phyloP scores from a whole-genome alignment of 106 monocot species.

The Dactylorhiza incarnata region DNA sequence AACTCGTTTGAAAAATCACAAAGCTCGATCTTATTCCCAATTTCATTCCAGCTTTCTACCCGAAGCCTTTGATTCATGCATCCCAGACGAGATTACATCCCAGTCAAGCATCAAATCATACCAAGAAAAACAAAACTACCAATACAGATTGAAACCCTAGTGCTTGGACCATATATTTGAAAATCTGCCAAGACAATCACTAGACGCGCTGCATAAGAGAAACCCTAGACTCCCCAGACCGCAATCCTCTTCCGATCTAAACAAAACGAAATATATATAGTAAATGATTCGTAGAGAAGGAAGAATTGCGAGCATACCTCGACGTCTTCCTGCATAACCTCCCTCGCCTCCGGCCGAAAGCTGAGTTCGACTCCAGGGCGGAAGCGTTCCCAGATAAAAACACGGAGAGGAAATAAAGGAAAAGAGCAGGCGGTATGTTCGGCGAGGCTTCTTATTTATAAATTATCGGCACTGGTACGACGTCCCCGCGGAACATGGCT shows the following conservation, averaged over 20 bases:
- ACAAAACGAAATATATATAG: neutral
- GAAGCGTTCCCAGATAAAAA: neutral
- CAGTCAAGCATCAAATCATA: neutral
- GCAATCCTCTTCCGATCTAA: neutral
- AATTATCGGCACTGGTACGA: neutral
- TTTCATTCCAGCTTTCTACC: neutral
- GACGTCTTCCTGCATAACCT: constrained; percentile 7
- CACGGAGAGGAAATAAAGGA: neutral
- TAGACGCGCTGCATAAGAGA: neutral
- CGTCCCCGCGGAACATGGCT: neutral
- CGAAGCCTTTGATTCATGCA: neutral
- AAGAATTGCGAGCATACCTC: neutral
- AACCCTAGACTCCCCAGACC: neutral
- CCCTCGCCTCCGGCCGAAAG: constrained; percentile 7
- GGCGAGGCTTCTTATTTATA: constrained; percentile 1
- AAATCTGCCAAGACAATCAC: neutral
- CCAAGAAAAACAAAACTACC: neutral
- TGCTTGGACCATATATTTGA: neutral
- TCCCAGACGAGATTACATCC: neutral
- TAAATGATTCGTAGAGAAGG: neutral
- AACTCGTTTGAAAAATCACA: neutral
- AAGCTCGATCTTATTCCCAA: neutral
- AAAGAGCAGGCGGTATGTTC: neutral
- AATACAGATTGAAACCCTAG: neutral
- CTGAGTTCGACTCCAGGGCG: constrained; percentile 9